These are phyloP conservation scores for Ceratocystis eucalypticola DNA, from an alignment of 2,329 filamentous ascomycete species.

Conservation along the genomic window DNA sequence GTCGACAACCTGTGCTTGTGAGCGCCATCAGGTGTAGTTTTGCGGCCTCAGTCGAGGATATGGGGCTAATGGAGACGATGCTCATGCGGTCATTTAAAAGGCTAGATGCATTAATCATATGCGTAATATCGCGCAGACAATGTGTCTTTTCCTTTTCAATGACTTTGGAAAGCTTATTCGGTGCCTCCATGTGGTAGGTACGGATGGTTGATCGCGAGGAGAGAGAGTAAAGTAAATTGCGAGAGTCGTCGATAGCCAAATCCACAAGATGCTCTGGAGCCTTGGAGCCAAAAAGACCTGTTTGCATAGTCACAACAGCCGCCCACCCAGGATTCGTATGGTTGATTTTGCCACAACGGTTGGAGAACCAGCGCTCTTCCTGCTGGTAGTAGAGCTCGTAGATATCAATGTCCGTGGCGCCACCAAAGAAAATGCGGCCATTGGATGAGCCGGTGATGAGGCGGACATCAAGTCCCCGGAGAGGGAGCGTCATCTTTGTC, in stretches of 20 bases:
- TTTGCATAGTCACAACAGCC: conserved; percentile 42
- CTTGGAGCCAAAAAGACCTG: conserved; percentile 38
- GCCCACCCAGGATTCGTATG: conserved; percentile 65
- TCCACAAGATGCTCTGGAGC: conserved; percentile 54
- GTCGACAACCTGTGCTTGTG: conserved; percentile 76
- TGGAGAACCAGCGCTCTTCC: conserved; percentile 93
- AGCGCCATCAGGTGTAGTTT: conserved; percentile 82
- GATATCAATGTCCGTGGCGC: conserved; percentile 67
- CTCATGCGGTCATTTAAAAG: conserved; percentile 55
- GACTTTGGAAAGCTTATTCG: conserved; percentile 46
- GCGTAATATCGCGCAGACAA: conserved; percentile 60
- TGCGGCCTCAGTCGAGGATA: conserved; percentile 63
- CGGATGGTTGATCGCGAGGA: conserved; percentile 80
- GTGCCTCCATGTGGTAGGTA: conserved; percentile 70
- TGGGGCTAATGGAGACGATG: conserved; percentile 76
- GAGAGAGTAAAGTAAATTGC: conserved; percentile 80
- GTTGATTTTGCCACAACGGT: conserved; percentile 74
- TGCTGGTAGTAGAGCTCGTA: conserved; percentile 94
- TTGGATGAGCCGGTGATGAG: conserved; percentile 68
- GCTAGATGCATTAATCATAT: conserved; percentile 64
- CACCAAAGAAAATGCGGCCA: conserved; percentile 88
- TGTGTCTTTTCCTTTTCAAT: conserved; percentile 52
- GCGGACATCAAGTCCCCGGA: conserved; percentile 63
- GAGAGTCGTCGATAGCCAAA: conserved; percentile 77
- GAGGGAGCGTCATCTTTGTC: conserved; percentile 69